Percentiles rank a stretch among this genome's conserved stretches.
phyloP scores from a whole-genome alignment of 2,329 filamentous ascomycete genomes.

The Penicillium sp. region DNA sequence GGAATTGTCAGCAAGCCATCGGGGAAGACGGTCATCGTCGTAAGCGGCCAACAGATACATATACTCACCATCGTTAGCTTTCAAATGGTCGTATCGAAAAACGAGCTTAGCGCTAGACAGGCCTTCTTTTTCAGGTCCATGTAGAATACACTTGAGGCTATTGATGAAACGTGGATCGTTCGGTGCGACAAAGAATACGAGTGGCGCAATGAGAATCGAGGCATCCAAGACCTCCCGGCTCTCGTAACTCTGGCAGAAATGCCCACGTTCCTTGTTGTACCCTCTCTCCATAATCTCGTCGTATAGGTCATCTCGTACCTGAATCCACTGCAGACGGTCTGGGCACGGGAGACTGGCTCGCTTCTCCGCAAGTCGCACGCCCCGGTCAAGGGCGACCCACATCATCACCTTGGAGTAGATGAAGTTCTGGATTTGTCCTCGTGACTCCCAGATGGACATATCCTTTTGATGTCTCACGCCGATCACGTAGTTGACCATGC shows the following conservation, averaged over 20 bases:
- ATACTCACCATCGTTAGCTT: constrained; percentile 60
- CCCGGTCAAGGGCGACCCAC: constrained; percentile 74
- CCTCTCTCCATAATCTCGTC: constrained; percentile 74
- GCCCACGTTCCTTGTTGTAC: constrained; percentile 63
- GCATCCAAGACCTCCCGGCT: constrained; percentile 64
- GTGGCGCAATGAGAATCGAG: constrained; percentile 66
- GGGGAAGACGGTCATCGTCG: background rate
- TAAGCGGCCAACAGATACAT: background rate
- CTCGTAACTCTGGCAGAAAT: constrained; percentile 73
- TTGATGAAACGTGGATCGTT: constrained; percentile 69
- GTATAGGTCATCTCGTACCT: constrained; percentile 61
- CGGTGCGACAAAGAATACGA: constrained; percentile 73
- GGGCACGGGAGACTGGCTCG: constrained; percentile 65
- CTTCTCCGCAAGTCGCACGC: constrained; percentile 67
- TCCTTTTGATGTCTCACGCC: constrained; percentile 62
- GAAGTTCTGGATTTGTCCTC: constrained; percentile 69
- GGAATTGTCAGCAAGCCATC: constrained; percentile 11
- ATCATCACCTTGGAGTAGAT: constrained; percentile 79
- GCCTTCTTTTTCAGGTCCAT: constrained; percentile 67
- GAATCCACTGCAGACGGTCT: constrained; percentile 60
- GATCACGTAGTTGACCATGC: constrained; percentile 65
- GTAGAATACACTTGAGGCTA: constrained; percentile 66
- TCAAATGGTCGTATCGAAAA: constrained; percentile 65
- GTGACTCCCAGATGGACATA: constrained; percentile 80
- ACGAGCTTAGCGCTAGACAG: constrained; percentile 69